Conservation (phyloP, 352 stramenopile species). For the Phytophthora uliginosa region DNA sequence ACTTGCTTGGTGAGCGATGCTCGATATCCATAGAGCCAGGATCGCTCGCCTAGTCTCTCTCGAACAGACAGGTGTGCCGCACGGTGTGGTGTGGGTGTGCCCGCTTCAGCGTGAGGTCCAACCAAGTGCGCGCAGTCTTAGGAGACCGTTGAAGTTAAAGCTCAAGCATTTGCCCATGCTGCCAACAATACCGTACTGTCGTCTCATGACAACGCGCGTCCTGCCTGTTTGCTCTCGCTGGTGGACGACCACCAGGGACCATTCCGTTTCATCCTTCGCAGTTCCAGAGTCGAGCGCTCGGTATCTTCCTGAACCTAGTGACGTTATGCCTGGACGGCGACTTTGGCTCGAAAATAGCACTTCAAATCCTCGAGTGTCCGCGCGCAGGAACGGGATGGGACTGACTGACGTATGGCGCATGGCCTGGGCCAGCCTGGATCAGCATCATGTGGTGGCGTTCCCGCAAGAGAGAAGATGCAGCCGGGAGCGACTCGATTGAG, state of each 20-base stretch:
- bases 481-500: conserved; percentile 4
- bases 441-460: conserved; percentile 21
- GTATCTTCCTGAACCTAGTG: conserved; percentile 16
- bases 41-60: conserved; percentile 24
- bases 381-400: conserved; percentile 34
- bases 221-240: conserved; percentile 4
- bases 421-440: conserved; percentile 28
- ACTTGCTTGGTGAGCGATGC: conserved; percentile 5
- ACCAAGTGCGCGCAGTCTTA: conserved; percentile 6
- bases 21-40: conserved; percentile 11
- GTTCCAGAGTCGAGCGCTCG: neutral
- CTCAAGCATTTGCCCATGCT: neutral
- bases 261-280: too few species aligned
- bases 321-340: conserved; percentile 16
- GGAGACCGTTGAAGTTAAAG: neutral
- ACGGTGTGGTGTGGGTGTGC: neutral
- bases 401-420: conserved; percentile 43
- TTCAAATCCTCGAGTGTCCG: conserved; percentile 28
- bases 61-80: neutral
- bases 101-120: conserved; percentile 12
- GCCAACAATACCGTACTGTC: neutral
- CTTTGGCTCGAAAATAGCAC: conserved; percentile 1
- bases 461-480: conserved; percentile 19
- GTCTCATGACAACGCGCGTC: conserved; percentile 1
- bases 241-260: neutral